Percentiles rank a stretch among this genome's conserved stretches.
Conservation (phyloP, 1,139 yeast genomes). For the Debaryomycetaceae sp. region DNA sequence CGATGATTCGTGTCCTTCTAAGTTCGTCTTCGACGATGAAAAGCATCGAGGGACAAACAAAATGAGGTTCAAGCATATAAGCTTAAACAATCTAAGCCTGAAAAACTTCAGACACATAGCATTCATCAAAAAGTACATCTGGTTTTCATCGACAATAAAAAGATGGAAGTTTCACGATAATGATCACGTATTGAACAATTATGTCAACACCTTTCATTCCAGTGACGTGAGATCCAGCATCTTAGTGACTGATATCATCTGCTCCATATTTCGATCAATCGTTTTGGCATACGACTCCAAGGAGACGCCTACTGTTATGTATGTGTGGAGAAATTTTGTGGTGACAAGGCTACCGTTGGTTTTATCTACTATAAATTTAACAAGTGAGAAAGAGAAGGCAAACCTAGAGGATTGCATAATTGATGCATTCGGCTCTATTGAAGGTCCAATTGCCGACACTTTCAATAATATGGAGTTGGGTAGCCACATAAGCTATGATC, state of each 20-base stretch:
- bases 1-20: neutral
- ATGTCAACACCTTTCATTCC: constrained; percentile 10
- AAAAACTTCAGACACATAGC: constrained; percentile 5
- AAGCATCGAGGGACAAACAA: neutral
- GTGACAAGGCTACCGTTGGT: constrained; percentile 27
- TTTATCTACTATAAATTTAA: constrained; percentile 13
- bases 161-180: constrained; percentile 20
- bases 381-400: constrained; percentile 6
- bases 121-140: constrained; percentile 25
- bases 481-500: constrained; percentile 31
- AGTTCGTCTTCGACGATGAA: neutral
- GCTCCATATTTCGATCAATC: constrained; percentile 18
- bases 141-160: constrained; percentile 26
- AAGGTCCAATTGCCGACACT: constrained; percentile 7
- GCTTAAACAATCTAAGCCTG: constrained; percentile 3
- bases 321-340: constrained; percentile 36
- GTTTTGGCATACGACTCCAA: constrained; percentile 12
- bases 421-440: constrained; percentile 14
- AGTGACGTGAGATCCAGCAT: constrained; percentile 1
- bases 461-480: constrained; percentile 9
- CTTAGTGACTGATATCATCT: constrained; percentile 20
- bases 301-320: constrained; percentile 21
- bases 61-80: neutral
- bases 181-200: constrained; percentile 11
- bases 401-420: constrained; percentile 11